Conservation (phyloP, 192 early-diverging fungal genomes). For the Mortierella antarctica region DNA sequence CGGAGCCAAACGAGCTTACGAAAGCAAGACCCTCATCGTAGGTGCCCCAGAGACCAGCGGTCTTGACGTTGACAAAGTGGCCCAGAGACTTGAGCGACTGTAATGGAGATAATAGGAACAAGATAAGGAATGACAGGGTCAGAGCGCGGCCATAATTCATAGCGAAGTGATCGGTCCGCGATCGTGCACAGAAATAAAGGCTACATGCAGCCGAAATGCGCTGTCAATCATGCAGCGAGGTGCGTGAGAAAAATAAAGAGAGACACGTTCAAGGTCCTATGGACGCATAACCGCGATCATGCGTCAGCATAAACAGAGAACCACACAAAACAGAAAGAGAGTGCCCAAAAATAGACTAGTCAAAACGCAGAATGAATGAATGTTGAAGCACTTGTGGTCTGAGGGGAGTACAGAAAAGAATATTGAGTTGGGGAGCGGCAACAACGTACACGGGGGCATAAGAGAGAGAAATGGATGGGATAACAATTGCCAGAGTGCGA, state of each 20-base stretch:
- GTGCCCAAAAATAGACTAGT: no score
- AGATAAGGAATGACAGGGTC: background rate
- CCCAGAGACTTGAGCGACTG: constrained; percentile 76
- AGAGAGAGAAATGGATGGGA: no score
- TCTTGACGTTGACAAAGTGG: constrained; percentile 72
- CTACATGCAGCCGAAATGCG: background rate
- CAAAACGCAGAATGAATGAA: no score
- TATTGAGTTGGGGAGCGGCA: no score
- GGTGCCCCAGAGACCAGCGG: constrained; percentile 86
- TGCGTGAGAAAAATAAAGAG: constrained; percentile 13
- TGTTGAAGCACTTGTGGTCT: background rate
- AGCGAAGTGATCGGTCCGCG: background rate
- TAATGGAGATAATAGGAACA: background rate
- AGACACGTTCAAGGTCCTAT: no score
- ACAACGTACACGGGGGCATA: no score
- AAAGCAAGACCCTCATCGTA: constrained; percentile 87
- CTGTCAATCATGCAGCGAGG: background rate
- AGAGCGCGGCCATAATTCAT: background rate
- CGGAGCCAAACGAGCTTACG: constrained; percentile 60
- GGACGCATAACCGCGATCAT: no score
- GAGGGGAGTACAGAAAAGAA: background rate
- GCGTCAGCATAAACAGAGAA: background rate
- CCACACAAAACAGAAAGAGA: background rate
- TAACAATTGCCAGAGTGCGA: no score
- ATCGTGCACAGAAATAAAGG: background rate